phyloP scores from a whole-genome alignment of 2,329 filamentous ascomycete genomes.

The Berkeleyomyces basicola region DNA sequence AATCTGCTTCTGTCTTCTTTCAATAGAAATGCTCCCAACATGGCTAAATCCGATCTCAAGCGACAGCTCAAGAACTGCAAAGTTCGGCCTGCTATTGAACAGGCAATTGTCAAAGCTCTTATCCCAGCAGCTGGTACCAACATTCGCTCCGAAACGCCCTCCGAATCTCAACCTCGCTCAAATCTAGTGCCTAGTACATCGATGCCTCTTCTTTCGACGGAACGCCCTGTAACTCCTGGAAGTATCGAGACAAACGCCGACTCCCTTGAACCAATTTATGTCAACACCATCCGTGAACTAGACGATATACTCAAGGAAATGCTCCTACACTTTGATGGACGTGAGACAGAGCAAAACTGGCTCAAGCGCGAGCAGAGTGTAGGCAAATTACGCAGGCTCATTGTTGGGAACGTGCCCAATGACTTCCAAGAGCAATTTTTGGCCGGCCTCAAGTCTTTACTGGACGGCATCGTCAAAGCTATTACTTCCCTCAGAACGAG shows the following conservation, averaged over 20 bases:
- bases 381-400: constrained; percentile 56
- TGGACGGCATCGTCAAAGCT: constrained; percentile 82
- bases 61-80: constrained; percentile 70
- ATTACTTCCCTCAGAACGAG: constrained; percentile 75
- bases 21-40: constrained; percentile 53
- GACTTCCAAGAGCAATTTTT: constrained; percentile 62
- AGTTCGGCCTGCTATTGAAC: constrained; percentile 72
- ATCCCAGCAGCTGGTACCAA: constrained; percentile 30
- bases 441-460: constrained; percentile 49
- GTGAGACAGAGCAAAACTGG: constrained; percentile 86
- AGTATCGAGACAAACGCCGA: constrained; percentile 49
- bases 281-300: constrained; percentile 73
- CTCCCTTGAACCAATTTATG: constrained; percentile 60
- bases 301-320: constrained; percentile 76
- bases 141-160: constrained; percentile 26
- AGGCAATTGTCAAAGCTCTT: constrained; percentile 62
- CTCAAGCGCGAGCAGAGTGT: constrained; percentile 67
- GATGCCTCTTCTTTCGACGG: constrained; percentile 25
- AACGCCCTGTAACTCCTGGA: constrained; percentile 40
- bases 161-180: constrained; percentile 20
- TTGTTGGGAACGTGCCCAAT: constrained; percentile 65
- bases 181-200: constrained; percentile 27
- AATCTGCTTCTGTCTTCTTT: background rate
- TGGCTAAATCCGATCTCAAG: constrained; percentile 78
- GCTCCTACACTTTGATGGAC: constrained; percentile 67